Percentiles rank a stretch among this genome's conserved stretches.
These are phyloP conservation scores for Clonostachys chloroleuca DNA, from an alignment of 2,329 filamentous ascomycete genomes.

Conservation along the genomic window DNA sequence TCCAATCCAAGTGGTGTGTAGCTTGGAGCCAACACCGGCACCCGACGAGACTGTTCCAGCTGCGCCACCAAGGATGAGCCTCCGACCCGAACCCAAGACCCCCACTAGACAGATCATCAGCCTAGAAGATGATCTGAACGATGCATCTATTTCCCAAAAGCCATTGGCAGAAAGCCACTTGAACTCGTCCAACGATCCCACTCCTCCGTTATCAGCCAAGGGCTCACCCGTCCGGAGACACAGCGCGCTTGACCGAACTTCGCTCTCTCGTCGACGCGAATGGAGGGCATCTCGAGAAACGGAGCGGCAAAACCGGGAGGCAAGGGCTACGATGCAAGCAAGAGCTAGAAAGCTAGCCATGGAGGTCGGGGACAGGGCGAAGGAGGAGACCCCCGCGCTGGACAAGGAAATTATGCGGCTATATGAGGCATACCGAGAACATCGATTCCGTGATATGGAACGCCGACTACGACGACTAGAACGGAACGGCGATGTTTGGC, in stretches of 20 bases:
- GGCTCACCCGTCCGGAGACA: conserved; percentile 17
- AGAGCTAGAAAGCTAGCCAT: conserved; percentile 10
- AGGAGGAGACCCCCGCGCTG: conserved; percentile 8
- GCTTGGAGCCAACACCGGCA: conserved; percentile 22
- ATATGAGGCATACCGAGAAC: conserved; percentile 34
- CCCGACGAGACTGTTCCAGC: neutral
- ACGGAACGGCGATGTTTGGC: conserved; percentile 38
- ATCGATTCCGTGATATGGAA: conserved; percentile 41
- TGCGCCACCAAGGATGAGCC: neutral
- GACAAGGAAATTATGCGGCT: conserved; percentile 28
- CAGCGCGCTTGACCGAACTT: conserved; percentile 15
- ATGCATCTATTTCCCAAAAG: neutral
- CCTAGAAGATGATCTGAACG: neutral
- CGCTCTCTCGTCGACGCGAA: conserved; percentile 23
- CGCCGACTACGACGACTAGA: conserved; percentile 39
- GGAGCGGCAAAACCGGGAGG: conserved; percentile 14
- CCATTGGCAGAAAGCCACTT: neutral
- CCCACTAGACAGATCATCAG: neutral
- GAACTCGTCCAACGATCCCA: conserved; percentile 10
- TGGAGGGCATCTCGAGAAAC: conserved; percentile 19
- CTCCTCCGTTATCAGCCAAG: conserved; percentile 20
- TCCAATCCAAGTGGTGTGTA: conserved; percentile 31
- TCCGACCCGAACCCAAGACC: neutral
- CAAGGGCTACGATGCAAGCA: conserved; percentile 10
- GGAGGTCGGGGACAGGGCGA: conserved; percentile 11